These are phyloP conservation scores for Nicotiana sylvestris DNA, from an alignment of 257 asterid genomes.

Conservation along the genomic window DNA sequence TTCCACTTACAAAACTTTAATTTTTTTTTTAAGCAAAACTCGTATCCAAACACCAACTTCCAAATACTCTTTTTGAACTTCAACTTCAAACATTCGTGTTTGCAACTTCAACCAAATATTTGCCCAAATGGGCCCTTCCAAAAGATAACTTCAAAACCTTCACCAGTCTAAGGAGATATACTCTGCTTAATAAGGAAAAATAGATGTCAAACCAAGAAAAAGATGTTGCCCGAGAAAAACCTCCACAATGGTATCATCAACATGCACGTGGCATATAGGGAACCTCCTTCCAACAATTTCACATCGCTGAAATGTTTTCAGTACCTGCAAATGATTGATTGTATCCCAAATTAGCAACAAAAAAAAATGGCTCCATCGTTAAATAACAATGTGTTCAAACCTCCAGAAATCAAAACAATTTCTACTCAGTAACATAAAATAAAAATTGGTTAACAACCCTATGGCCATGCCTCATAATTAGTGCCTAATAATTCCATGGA, in stretches of 20 bases:
- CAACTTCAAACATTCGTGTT: too few species aligned
- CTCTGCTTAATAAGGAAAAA: neutral
- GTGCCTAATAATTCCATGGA: neutral
- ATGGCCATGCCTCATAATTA: neutral
- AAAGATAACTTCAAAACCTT: neutral
- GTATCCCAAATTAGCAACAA: neutral
- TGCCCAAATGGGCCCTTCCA: too few species aligned
- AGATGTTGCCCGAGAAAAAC: conserved; percentile 11
- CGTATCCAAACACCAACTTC: too few species aligned
- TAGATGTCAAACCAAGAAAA: conserved; percentile 7
- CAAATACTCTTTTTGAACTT: too few species aligned
- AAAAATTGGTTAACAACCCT: neutral
- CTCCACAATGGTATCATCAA: conserved; percentile 25
- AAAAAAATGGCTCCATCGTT: neutral
- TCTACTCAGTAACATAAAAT: neutral
- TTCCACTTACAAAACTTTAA: too few species aligned
- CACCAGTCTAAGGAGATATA: neutral
- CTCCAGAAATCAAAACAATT: neutral
- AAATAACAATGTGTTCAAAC: neutral
- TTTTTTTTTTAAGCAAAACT: too few species aligned
- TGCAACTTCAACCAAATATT: too few species aligned
- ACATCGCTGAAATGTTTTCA: conserved; percentile 20
- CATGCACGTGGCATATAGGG: conserved; percentile 32
- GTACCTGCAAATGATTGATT: conserved; percentile 20
- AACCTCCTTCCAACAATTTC: conserved; percentile 28